Evolutionary conservation across 2,329 filamentous ascomycete genomes (phyloP), one percentile per base, ranked within the genome.

Genomic region (Trichoderma gracile): DNA sequence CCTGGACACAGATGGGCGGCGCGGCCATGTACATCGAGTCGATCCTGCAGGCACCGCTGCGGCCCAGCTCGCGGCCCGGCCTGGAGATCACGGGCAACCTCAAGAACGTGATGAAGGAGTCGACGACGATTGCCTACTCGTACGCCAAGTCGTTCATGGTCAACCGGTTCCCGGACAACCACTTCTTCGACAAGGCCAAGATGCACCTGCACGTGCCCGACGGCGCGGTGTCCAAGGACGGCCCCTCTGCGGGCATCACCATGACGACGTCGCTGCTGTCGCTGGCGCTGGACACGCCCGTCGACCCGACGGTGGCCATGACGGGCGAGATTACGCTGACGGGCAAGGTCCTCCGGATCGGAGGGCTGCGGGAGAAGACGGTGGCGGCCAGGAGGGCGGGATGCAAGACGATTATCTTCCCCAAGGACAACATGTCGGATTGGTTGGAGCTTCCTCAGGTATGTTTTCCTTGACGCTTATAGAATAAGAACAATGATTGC

Each of bases 41-140:
- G 1, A 98, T 99, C 67, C 81, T 99, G 58, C 93, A 99, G 75
- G 90, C 88, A 66, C 87, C 91, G 0, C 84, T 98, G 54, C 87
- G 87, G 12, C 83, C 88, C 30, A 84, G 84, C 65, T 94, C 91
- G 27, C 85, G 89, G 19, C 90, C 94, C 7, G 86, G 90, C 19
- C 82, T 99, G 49, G 92, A 97, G 73, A 93, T 93, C 66, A 99
- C 95, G 0, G 95, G 95, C 65, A 98, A 98, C 74, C 84, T 99
- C 55, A 95, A 97, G 80, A 86, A 87, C 17, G 95, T 99, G 45
- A 99, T 99, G 96, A 98, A 97, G 79, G 95, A 99, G 79, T 97
- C 93, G 2, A 95, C 93, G 0, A 83, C 87, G 2, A 97, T 99
- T 69, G 96, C 95, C 53, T 98, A 99, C 81, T 96, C 92, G 0